Evolutionary conservation across 768 basidiomycete genomes (phyloP).

Genomic region (Boletus pseudopeckii): DNA sequence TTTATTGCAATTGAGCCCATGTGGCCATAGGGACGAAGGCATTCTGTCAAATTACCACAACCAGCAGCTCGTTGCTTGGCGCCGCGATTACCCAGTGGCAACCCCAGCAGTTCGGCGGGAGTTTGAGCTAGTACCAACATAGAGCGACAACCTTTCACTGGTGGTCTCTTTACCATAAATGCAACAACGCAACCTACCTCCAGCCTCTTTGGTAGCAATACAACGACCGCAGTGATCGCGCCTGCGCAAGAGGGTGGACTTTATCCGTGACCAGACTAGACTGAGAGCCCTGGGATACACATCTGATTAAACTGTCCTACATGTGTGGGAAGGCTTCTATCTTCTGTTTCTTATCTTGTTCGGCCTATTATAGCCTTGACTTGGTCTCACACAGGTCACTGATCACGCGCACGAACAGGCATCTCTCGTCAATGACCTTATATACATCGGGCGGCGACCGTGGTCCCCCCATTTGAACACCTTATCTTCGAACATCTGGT

Average conservation of each 20-base stretch:
- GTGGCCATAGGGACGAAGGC: no score
- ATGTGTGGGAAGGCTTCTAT: background rate
- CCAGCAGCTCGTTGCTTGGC: slow-evolving; percentile 19
- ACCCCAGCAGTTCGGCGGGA: slow-evolving; percentile 17
- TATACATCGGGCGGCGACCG: background rate
- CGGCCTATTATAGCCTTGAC: background rate
- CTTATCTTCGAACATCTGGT: background rate
- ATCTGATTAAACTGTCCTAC: background rate
- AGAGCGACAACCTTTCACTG: background rate
- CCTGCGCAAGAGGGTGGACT: slow-evolving; percentile 11
- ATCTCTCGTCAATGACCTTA: background rate
- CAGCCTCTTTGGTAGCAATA: slow-evolving; percentile 23
- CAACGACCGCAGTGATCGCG: slow-evolving; percentile 1
- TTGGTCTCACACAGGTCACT: background rate
- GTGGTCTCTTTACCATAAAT: slow-evolving; percentile 22
- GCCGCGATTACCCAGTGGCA: slow-evolving; percentile 1
- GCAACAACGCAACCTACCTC: slow-evolving; percentile 12
- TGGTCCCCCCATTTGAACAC: background rate
- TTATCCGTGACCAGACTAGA: slow-evolving; percentile 11
- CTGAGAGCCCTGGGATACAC: background rate
- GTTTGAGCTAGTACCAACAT: slow-evolving; percentile 13
- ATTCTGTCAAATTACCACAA: background rate
- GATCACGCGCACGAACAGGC: background rate
- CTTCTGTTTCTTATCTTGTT: background rate
- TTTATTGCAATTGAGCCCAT: no score